Percentiles rank a stretch among this genome's conserved stretches.
Evolutionary conservation across 176 grass and related monocot genomes (phyloP).

Genomic region (Oryza glaberrima): DNA sequence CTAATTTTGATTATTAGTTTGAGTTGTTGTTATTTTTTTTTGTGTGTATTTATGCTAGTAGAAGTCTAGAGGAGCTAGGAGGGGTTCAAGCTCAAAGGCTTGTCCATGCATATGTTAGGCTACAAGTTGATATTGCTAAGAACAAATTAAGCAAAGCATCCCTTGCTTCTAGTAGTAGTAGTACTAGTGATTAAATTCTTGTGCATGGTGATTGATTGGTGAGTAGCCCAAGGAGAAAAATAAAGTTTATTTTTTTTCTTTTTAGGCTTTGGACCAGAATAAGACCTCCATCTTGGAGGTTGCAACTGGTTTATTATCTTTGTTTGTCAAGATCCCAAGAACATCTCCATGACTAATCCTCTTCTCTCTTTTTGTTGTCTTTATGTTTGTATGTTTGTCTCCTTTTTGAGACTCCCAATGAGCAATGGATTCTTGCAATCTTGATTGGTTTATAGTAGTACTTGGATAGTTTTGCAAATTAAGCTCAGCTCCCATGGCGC

Average conservation of each 20-base stretch:
- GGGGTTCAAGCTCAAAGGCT: conserved; percentile 29
- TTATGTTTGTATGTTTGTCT: background rate
- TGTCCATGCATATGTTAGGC: conserved; percentile 33
- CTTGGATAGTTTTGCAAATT: conserved; percentile 34
- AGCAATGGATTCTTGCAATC: conserved; percentile 12
- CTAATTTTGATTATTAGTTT: conserved; percentile 9
- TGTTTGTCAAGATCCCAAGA: conserved; percentile 47
- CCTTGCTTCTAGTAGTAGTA: background rate
- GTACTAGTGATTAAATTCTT: background rate
- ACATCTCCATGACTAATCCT: background rate
- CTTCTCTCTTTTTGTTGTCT: background rate
- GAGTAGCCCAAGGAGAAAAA: conserved; percentile 16
- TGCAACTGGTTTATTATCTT: conserved; percentile 37
- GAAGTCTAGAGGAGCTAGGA: background rate
- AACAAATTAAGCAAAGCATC: background rate
- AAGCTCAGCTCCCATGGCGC: conserved; percentile 11
- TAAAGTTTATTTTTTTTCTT: background rate
- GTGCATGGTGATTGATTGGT: conserved; percentile 31
- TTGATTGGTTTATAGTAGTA: background rate
- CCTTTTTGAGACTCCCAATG: conserved; percentile 41
- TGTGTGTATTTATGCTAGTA: background rate
- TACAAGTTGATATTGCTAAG: conserved; percentile 17
- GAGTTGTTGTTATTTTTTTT: background rate
- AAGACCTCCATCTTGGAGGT: conserved; percentile 36
- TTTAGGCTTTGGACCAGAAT: background rate